These are phyloP conservation scores for Seminavis robusta DNA, from an alignment of 108 stramenopile genomes.

Conservation along the genomic window DNA sequence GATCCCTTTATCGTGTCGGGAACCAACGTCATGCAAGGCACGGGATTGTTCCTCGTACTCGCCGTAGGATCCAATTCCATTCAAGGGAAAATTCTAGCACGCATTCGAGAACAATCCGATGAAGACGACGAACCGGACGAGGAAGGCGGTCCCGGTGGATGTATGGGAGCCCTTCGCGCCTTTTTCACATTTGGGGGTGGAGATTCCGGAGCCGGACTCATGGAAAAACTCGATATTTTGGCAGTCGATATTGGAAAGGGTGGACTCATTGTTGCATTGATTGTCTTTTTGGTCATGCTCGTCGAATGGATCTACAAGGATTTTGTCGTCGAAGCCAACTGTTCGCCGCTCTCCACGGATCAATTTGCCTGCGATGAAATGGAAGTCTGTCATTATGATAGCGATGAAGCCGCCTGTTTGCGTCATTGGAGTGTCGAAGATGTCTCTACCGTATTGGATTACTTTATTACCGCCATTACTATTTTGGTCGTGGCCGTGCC, in stretches of 20 bases:
- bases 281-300: conserved; percentile 72
- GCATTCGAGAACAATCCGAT: conserved; percentile 70
- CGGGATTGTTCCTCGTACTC: conserved; percentile 84
- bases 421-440: too few relatives aligned
- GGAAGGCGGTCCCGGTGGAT: too few relatives aligned
- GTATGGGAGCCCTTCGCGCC: too few relatives aligned
- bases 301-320: conserved; percentile 43
- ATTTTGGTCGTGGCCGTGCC: conserved; percentile 97
- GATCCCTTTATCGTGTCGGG: conserved; percentile 66
- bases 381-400: too few relatives aligned
- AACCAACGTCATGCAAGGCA: conserved; percentile 67
- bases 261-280: conserved; percentile 63
- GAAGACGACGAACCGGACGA: conserved; percentile 55
- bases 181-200: conserved; percentile 73
- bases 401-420: too few relatives aligned
- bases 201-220: conserved; percentile 66
- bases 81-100: conserved; percentile 83
- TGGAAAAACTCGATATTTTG: conserved; percentile 79
- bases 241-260: conserved; percentile 84
- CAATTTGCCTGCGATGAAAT: too few relatives aligned
- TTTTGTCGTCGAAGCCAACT: too few relatives aligned
- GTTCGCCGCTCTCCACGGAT: too few relatives aligned
- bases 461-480: conserved; percentile 73
- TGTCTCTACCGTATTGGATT: conserved; percentile 49
- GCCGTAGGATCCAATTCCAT: conserved; percentile 86